These are phyloP conservation scores for Ascochyta fabae DNA, from an alignment of 2,329 filamentous ascomycete genomes.

Conservation along the genomic window DNA sequence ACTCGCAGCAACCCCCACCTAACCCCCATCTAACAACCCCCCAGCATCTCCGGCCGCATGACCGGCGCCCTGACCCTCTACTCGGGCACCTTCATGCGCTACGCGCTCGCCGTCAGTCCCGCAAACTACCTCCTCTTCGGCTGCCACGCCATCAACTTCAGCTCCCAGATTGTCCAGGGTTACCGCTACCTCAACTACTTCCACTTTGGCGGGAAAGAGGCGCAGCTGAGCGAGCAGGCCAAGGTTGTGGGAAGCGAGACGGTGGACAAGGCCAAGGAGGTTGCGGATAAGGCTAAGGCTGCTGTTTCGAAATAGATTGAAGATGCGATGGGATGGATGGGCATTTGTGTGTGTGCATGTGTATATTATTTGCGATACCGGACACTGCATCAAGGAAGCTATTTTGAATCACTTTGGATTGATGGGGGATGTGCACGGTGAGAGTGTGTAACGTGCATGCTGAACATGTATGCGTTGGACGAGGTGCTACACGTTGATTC, in stretches of 20 bases:
- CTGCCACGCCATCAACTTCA: constrained; percentile 71
- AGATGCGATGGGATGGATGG: no score
- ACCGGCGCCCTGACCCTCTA: constrained; percentile 67
- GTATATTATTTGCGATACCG: not conserved
- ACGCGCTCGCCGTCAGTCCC: constrained; percentile 67
- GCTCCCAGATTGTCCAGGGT: constrained; percentile 65
- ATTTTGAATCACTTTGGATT: not conserved
- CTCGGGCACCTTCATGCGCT: constrained; percentile 71
- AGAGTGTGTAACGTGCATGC: no score
- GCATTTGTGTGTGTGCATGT: not conserved
- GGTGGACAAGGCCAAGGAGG: constrained; percentile 11
- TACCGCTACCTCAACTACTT: constrained; percentile 69
- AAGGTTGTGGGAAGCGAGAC: constrained; percentile 21
- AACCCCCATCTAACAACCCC: constrained; percentile 1
- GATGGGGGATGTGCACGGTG: no score
- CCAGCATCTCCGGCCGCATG: constrained; percentile 70
- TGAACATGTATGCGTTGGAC: no score
- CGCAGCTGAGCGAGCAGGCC: constrained; percentile 41
- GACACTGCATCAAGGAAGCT: not conserved
- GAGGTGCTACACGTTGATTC: no score
- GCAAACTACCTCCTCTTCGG: constrained; percentile 72
- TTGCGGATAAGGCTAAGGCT: not conserved
- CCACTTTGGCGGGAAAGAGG: constrained; percentile 58
- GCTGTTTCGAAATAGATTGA: not conserved
- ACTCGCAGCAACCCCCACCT: not conserved